Evolutionary conservation across 345 rosid genomes (phyloP), one percentile per base, ranked within the genome.

Genomic region (Xanthoceras sorbifolium): DNA sequence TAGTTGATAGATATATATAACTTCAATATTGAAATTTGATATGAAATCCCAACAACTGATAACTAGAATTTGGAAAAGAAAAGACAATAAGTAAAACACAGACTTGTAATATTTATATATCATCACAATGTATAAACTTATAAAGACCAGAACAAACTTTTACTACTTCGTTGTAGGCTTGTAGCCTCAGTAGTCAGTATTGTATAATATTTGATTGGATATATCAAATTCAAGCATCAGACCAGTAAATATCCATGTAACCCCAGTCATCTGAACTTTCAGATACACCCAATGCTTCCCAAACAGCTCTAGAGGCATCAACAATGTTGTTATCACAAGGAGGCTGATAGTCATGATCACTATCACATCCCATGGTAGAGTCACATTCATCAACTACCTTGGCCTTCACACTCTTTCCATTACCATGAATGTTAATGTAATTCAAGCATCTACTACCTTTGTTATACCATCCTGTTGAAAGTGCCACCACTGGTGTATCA

Each of bases 351-450:
- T 67, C 85, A 59, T 82, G 85, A 6, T 63, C 74, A 3, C 32
- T 5, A 20, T 81, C 82, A 57, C 84, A 82, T 0, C 86, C 85
- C 40, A 11, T 42, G 0, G 72, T 84, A 0, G 86, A 86, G 69
- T 84, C 87, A 64, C 86, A 81, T 17, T 81, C 86, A 22, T 79
- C 81, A 15, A 87, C 87, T 23, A 72, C 85, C 83, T 26, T 79
- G 15, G 82, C 85, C 64, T 34, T 46, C 0, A 75, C 77, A 12
- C 55, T 67, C 8, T 25, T 73, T 48, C 86, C 87, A 17, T 84
- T 82, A 8, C 82, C 86, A 3, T 44, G 0, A 9, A 82, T 48
- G 32, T 25, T 72, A 10, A 82, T 82, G 26, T 71, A 62, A n/a
- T 68, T 36, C 22, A 61, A 66, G 70, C 84, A 84, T 42, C 84